Evolutionary conservation across 495 filamentous ascomycete genomes (phyloP).

Genomic region (Hypoxylon cercidicola): DNA sequence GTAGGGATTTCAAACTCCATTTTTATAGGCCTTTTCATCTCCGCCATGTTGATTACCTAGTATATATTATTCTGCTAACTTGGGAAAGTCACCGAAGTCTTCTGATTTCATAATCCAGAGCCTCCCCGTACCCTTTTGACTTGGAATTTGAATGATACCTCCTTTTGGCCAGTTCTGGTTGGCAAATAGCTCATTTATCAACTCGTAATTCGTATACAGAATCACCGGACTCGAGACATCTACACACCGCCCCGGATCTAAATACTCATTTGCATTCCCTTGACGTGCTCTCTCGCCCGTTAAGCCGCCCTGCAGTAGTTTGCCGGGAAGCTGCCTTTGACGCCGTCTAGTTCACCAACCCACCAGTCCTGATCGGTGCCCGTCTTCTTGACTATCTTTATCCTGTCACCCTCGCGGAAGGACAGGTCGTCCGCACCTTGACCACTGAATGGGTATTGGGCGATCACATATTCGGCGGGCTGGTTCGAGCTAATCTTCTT

Average conservation of each 20-base stretch:
- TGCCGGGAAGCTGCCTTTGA: slow-evolving; percentile 84
- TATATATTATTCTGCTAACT: not conserved
- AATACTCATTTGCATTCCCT: not conserved
- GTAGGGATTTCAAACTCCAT: too few species aligned
- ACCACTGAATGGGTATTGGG: slow-evolving; percentile 82
- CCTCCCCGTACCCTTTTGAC: not conserved
- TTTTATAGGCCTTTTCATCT: not conserved
- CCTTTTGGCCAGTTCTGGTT: not conserved
- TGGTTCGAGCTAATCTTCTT: slow-evolving; percentile 61
- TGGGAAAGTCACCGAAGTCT: not conserved
- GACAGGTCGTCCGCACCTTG: slow-evolving; percentile 78
- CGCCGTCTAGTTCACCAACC: slow-evolving; percentile 84
- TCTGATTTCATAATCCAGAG: not conserved
- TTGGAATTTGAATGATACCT: not conserved
- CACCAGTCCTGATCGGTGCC: slow-evolving; percentile 94
- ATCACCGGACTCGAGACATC: not conserved
- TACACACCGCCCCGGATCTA: not conserved
- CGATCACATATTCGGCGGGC: slow-evolving; percentile 74
- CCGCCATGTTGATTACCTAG: not conserved
- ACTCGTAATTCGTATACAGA: not conserved
- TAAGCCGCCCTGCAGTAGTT: slow-evolving; percentile 75
- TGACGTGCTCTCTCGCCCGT: not conserved
- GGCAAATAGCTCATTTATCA: slow-evolving; percentile 1
- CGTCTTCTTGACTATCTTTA: slow-evolving; percentile 85
- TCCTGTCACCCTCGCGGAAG: slow-evolving; percentile 86